These are phyloP conservation scores for Torrubiella hemipterigena DNA, from an alignment of 2,329 filamentous ascomycete species.

Conservation along the genomic window DNA sequence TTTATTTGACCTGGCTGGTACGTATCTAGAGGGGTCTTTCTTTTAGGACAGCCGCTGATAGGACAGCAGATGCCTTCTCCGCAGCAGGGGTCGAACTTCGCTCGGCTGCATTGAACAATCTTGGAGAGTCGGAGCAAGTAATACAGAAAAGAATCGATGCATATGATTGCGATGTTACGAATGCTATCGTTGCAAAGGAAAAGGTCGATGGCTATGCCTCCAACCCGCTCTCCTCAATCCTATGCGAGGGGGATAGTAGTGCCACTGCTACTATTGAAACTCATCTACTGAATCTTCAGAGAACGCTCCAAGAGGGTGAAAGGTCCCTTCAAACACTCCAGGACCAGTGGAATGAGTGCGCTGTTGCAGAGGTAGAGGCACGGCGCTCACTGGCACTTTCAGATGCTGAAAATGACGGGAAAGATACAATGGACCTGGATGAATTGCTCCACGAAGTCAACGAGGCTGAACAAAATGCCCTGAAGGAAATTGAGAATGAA, in stretches of 20 bases:
- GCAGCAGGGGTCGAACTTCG: background rate
- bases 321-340: too few relatives aligned
- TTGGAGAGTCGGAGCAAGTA: background rate
- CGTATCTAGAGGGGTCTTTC: too few relatives aligned
- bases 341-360: too few relatives aligned
- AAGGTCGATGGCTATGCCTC: slow-evolving; percentile 18
- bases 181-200: background rate
- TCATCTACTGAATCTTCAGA: background rate
- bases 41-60: too few relatives aligned
- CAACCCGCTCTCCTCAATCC: slow-evolving; percentile 18
- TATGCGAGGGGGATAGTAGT: slow-evolving; percentile 14
- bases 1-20: too few relatives aligned
- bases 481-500: slow-evolving; percentile 14
- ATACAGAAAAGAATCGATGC: background rate
- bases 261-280: slow-evolving; percentile 4
- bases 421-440: too few relatives aligned
- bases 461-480: slow-evolving; percentile 8
- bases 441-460: too few relatives aligned
- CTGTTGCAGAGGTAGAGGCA: too few relatives aligned
- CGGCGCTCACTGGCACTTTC: too few relatives aligned
- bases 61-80: background rate
- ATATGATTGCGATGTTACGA: background rate
- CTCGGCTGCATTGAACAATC: background rate
- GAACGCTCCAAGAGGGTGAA: too few relatives aligned
- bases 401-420: too few relatives aligned